Conservation (phyloP, 2,329 filamentous ascomycete genomes). For the Tolypocladium paradoxum region DNA sequence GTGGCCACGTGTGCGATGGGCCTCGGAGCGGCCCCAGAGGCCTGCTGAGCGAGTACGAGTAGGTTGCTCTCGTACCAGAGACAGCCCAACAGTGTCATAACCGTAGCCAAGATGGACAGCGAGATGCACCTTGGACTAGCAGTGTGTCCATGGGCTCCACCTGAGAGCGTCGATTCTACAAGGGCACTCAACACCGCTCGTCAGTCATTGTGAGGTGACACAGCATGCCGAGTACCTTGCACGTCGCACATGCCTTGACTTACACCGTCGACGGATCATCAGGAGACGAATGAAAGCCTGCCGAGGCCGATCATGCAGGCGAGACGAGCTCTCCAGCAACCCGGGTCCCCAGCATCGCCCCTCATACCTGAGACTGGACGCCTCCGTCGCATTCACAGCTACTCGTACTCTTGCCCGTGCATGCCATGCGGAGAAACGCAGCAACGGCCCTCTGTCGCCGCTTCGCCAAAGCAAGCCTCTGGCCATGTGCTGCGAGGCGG, state of each 20-base stretch:
- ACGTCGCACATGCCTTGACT: background rate
- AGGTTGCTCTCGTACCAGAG: background rate
- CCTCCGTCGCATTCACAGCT: background rate
- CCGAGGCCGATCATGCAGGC: background rate
- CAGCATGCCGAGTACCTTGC: background rate
- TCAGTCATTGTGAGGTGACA: background rate
- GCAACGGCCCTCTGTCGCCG: background rate
- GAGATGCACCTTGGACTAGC: background rate
- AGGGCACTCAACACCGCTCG: background rate
- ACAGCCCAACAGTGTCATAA: background rate
- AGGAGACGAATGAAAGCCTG: background rate
- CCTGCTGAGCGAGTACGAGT: too few species aligned
- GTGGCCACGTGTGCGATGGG: conserved; percentile 9
- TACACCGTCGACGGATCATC: background rate
- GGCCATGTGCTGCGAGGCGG: background rate
- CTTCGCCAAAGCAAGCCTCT: background rate
- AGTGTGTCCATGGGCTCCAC: background rate
- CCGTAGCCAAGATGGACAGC: background rate
- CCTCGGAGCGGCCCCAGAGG: background rate
- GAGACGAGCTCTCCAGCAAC: background rate
- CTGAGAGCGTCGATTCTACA: background rate
- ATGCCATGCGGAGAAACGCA: background rate
- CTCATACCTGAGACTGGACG: background rate
- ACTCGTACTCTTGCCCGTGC: background rate
- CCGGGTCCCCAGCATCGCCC: background rate